phyloP scores from a whole-genome alignment of 352 stramenopile species.

The Hyaloperonospora arabidopsidis region DNA sequence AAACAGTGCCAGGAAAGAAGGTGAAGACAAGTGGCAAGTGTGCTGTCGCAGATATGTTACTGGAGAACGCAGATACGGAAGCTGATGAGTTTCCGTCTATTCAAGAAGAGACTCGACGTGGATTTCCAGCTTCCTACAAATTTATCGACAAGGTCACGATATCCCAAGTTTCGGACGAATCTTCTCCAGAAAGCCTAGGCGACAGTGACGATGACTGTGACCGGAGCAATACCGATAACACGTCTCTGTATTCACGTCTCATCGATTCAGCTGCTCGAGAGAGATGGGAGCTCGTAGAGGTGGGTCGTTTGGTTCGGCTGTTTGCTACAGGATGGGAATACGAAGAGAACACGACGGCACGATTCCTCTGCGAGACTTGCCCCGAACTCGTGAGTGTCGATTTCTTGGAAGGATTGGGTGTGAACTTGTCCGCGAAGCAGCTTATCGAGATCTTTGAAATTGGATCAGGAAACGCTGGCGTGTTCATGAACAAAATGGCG shows the following conservation, averaged over 20 bases:
- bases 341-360: slow-evolving; percentile 46
- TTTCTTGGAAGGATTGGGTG: slow-evolving; percentile 73
- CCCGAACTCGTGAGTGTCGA: slow-evolving; percentile 79
- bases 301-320: slow-evolving; percentile 71
- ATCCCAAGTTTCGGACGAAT: slow-evolving; percentile 8
- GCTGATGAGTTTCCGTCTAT: slow-evolving; percentile 19
- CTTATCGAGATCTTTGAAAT: slow-evolving; percentile 64
- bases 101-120: slow-evolving; percentile 10
- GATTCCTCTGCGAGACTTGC: slow-evolving; percentile 52
- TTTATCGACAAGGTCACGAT: neutral
- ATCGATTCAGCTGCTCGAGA: slow-evolving; percentile 74
- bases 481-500: slow-evolving; percentile 71
- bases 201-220: slow-evolving; percentile 9
- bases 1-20: neutral
- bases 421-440: slow-evolving; percentile 43
- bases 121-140: neutral
- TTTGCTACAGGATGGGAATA: slow-evolving; percentile 56
- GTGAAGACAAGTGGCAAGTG: neutral
- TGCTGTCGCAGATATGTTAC: slow-evolving; percentile 12
- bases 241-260: slow-evolving; percentile 56
- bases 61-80: slow-evolving; percentile 15
- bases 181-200: slow-evolving; percentile 22
- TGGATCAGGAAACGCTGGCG: slow-evolving; percentile 44
- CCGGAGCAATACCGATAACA: slow-evolving; percentile 4
- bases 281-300: slow-evolving; percentile 68